Evolutionary conservation across 371 early-diverging fungal species (phyloP).

Genomic region (Saksenaea vasiformis): DNA sequence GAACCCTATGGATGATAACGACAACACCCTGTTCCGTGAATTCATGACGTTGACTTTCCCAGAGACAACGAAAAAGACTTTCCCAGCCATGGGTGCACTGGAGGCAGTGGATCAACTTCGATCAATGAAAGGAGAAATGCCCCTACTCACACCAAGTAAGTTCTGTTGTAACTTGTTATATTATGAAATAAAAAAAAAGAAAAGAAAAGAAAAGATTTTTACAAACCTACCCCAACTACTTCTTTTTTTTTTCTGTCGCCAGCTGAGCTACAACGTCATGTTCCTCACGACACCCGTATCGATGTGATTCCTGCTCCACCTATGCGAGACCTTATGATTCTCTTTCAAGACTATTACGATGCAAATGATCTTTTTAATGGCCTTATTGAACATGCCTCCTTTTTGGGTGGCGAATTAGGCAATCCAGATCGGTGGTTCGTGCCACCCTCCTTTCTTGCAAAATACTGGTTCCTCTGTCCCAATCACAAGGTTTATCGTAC

Average conservation of each 20-base stretch:
- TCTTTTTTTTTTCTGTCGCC: too few species aligned
- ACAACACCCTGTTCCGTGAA: background rate
- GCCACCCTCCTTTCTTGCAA: conserved; percentile 30
- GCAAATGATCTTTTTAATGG: conserved; percentile 38
- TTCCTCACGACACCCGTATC: conserved; percentile 48
- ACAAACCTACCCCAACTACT: background rate
- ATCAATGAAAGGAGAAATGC: conserved; percentile 9
- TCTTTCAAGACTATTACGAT: conserved; percentile 45
- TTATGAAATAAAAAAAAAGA: background rate
- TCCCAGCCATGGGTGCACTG: conserved; percentile 32
- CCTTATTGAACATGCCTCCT: conserved; percentile 32
- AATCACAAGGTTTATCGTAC: conserved; percentile 26
- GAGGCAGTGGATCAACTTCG: conserved; percentile 30
- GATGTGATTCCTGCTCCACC: conserved; percentile 41
- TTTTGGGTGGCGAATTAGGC: conserved; percentile 43
- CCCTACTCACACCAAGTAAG: conserved; percentile 34
- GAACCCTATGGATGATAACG: conserved; percentile 4
- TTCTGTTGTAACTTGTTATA: background rate
- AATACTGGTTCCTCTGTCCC: conserved; percentile 43
- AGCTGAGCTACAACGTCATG: conserved; percentile 44
- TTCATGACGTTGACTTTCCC: background rate
- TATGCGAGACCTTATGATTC: conserved; percentile 47
- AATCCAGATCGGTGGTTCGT: conserved; percentile 45
- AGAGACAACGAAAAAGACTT: conserved; percentile 6
- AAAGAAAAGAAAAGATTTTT: too few species aligned